Base-by-base conservation (phyloP, 2,329 filamentous ascomycete genomes). In the Fusarium sp. region DNA sequence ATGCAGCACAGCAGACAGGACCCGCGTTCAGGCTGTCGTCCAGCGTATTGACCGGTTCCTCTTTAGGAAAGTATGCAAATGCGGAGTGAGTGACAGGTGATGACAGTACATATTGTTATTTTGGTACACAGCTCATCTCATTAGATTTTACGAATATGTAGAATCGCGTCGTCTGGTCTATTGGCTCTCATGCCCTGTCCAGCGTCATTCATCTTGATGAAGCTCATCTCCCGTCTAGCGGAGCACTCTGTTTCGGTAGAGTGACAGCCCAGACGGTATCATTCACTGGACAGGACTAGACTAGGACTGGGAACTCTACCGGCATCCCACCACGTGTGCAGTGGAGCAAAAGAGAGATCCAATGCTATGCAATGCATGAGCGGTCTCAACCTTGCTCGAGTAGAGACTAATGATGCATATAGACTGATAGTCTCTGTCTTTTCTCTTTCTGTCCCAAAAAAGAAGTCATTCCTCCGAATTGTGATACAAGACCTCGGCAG, bases 41-140 rank as follows among this genome's bases (percentile, higher is more conserved):
- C 60, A 68, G 65, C 66, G 63, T 72, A 54, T 74, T 78, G 69
- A 76, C 77, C 76, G 76, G 77, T 79, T 77, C 72, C 76, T 78
- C 62, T 54, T 77, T 73, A 66, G 75, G 75, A 75, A 75, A 73
- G 75, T 74, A 66, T 59, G 42, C 34, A 23, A 43, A 55, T 47
- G 57, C 43, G 25, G 42, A 47, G 18, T 23, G 43, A 28, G 41
- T 43, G 41, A 43, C 41, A 37, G 41, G 41, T 43, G 20, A 43
- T 21, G 41, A 43, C 13, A 43, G 41, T 43, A 43, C 41, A 43
- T 42, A 21, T 20, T 25, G 30, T 32, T 32, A 32, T 32, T 32
- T 32, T 32, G 30, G 30, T 32, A 27, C 14, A 14, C 43, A 30
- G 7, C 16, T 32, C 30, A 14, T 28, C 13, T 32, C 30, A 14